phyloP scores from a whole-genome alignment of 192 early-diverging fungal genomes.

The Coemansia asiatica region DNA sequence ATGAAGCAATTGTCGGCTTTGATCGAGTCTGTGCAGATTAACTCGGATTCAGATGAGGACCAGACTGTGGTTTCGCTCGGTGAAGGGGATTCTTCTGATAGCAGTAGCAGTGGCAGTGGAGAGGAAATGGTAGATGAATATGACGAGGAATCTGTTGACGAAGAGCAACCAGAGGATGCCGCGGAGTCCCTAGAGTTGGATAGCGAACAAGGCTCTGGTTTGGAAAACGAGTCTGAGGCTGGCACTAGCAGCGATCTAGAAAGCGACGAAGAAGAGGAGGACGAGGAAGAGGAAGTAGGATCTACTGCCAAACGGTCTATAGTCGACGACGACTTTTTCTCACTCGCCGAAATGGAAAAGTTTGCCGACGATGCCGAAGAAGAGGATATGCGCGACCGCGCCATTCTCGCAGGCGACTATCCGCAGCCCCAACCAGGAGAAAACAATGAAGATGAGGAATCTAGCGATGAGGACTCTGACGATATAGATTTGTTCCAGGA shows the following conservation, averaged over 20 bases:
- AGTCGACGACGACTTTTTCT: constrained; percentile 94
- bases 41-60: constrained; percentile 19
- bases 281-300: constrained; percentile 20
- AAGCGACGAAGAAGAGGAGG: constrained; percentile 48
- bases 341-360: constrained; percentile 78
- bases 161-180: constrained; percentile 3
- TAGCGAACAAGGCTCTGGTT: constrained; percentile 24
- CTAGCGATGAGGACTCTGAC: constrained; percentile 51
- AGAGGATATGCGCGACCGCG: constrained; percentile 52
- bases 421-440: constrained; percentile 54
- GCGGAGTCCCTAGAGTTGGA: background rate
- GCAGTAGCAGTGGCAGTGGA: constrained; percentile 18
- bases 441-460: constrained; percentile 63
- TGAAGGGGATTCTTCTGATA: constrained; percentile 26
- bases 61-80: constrained; percentile 8
- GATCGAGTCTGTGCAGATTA: constrained; percentile 45
- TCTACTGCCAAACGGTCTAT: constrained; percentile 54
- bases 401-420: constrained; percentile 56
- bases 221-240: constrained; percentile 34
- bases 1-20: constrained; percentile 55
- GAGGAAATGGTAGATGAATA: constrained; percentile 21
- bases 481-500: constrained; percentile 61
- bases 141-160: constrained; percentile 24
- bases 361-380: constrained; percentile 80
- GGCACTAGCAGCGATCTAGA: constrained; percentile 51